Evolutionary conservation across 805 yeast genomes (phyloP), one percentile per base, ranked within the genome.

Genomic region (Candida nemodendra): DNA sequence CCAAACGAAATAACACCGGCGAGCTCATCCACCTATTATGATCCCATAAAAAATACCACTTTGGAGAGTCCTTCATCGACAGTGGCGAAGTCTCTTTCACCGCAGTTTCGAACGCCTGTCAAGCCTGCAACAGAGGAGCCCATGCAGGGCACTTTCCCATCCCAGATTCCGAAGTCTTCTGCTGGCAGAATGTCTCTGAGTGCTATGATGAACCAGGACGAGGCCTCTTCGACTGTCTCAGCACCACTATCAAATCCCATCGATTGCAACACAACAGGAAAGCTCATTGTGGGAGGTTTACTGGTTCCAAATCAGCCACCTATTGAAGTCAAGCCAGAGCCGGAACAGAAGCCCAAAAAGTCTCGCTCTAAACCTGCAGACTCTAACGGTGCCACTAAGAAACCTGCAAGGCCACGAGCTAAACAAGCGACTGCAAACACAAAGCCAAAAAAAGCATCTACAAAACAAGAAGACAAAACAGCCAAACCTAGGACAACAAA

Each of bases 171-270:
- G 23, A 21, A 15, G 9, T 2, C 29, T 14, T 19, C 22, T 23
- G 9, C 33, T 9, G 34, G 34, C 12, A 34, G 38, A 29, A 53
- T 55, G 58, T 48, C 57, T 3, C 37, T 55, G 24, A 50, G 56
- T 29, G 39, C 56, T 1, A 47, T 55, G 57, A 55, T 55, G 15
- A 55, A 53, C 34, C 41, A 43, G 16, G 58, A 50, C 7, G 44
- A 37, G 24, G 34, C 11, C 7, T 7, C 24, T 7, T 21, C 24
- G 7, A 11, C 7, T 7, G 24, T 21, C 9, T n/a, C n/a, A n/a
- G n/a, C n/a, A n/a, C n/a, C n/a, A n/a, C n/a, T n/a, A n/a, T n/a
- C n/a, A n/a, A n/a, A n/a, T n/a, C n/a, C n/a, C n/a, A n/a, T n/a
- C n/a, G n/a, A n/a, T n/a, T n/a, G n/a, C n/a, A n/a, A 19, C 14